These are phyloP conservation scores for Linum trigynum DNA, from an alignment of 345 rosid species.

Conservation along the genomic window DNA sequence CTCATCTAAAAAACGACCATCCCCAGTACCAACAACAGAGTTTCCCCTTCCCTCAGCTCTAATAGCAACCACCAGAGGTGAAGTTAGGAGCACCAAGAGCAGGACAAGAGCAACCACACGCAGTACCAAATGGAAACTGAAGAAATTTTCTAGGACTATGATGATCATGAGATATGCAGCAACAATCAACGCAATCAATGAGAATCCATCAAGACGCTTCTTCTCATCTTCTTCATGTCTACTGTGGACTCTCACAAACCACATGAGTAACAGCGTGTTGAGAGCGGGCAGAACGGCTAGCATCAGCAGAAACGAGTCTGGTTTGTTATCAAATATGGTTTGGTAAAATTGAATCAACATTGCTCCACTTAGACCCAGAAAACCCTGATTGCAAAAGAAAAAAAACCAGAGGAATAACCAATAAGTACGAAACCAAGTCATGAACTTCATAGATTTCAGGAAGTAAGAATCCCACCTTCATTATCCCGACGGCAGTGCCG, in stretches of 20 bases:
- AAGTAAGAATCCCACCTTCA: slow-evolving; percentile 23
- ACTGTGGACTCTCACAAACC: slow-evolving; percentile 34
- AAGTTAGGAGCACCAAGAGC: slow-evolving; percentile 32
- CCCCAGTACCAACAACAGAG: slow-evolving; percentile 1
- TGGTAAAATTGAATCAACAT: slow-evolving; percentile 42
- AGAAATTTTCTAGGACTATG: slow-evolving; percentile 29
- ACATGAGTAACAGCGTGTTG: slow-evolving; percentile 33
- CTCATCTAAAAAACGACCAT: slow-evolving; percentile 10
- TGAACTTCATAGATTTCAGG: no score
- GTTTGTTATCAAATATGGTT: slow-evolving; percentile 27
- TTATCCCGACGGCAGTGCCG: slow-evolving; percentile 45
- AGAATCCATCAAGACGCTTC: slow-evolving; percentile 36
- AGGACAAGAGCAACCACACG: slow-evolving; percentile 21
- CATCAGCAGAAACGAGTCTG: slow-evolving; percentile 31
- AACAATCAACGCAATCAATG: slow-evolving; percentile 30
- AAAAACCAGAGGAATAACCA: not conserved
- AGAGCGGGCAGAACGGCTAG: slow-evolving; percentile 30
- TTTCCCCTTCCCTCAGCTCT: slow-evolving; percentile 18
- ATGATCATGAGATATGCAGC: slow-evolving; percentile 40
- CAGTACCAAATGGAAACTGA: slow-evolving; percentile 12
- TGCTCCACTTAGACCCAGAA: slow-evolving; percentile 46
- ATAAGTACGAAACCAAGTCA: not conserved
- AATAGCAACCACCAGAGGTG: slow-evolving; percentile 27
- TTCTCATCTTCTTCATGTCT: slow-evolving; percentile 22
- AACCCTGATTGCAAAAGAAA: slow-evolving; percentile 29